phyloP scores from a whole-genome alignment of 192 early-diverging fungal genomes.

The Lunasporangiospora selenospora region DNA sequence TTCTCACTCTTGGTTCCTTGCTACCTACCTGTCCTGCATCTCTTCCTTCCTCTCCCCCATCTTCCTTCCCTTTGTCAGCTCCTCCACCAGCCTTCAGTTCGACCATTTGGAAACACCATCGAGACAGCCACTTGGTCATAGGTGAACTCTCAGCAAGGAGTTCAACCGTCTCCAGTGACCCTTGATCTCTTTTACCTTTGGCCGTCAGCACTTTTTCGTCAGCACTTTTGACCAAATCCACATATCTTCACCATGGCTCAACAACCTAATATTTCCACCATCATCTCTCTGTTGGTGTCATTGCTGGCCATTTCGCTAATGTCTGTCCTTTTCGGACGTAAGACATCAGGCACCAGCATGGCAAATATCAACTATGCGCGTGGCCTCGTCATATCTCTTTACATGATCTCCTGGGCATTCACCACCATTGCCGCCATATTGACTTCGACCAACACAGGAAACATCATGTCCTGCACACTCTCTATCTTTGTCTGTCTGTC shows the following conservation, averaged over 20 bases:
- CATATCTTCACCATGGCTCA: no score
- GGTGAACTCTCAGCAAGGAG: background rate
- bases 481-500: constrained; percentile 49
- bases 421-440: constrained; percentile 43
- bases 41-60: no score
- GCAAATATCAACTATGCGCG: constrained; percentile 53
- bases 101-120: background rate
- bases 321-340: constrained; percentile 46
- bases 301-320: constrained; percentile 49
- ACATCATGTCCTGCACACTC: constrained; percentile 43
- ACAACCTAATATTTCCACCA: no score
- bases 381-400: constrained; percentile 47
- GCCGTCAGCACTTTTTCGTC: background rate
- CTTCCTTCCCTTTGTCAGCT: no score
- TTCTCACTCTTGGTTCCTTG: no score
- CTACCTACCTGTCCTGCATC: no score
- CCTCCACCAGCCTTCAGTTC: background rate
- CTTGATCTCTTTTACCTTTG: background rate
- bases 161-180: background rate
- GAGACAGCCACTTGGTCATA: background rate
- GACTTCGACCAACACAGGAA: constrained; percentile 54
- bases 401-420: constrained; percentile 54
- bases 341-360: constrained; percentile 45
- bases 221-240: background rate
- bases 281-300: constrained; percentile 50